phyloP scores from a whole-genome alignment of 2,329 filamentous ascomycete genomes.

The Cucurbitaria berberidis region DNA sequence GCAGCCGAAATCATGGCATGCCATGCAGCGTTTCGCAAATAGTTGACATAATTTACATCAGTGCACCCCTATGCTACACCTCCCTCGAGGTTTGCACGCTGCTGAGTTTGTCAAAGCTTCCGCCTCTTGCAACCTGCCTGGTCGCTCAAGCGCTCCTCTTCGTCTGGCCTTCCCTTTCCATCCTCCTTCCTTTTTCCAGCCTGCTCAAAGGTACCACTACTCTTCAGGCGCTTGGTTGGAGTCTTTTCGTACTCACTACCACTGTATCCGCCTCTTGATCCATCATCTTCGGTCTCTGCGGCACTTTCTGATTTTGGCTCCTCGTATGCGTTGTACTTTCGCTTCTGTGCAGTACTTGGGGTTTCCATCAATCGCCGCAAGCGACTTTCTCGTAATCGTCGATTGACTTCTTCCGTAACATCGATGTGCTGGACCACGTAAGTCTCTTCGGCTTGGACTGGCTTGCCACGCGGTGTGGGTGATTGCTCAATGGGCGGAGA shows the following conservation, averaged over 20 bases:
- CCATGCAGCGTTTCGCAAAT: neutral
- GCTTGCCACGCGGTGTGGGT: constrained; percentile 19
- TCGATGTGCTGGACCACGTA: constrained; percentile 39
- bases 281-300: constrained; percentile 21
- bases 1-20: neutral
- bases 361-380: constrained; percentile 41
- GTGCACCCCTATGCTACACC: neutral
- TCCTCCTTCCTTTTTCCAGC: constrained; percentile 28
- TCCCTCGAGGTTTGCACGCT: neutral
- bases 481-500: constrained; percentile 25
- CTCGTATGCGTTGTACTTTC: constrained; percentile 38
- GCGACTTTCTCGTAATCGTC: constrained; percentile 36
- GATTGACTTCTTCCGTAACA: constrained; percentile 43
- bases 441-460: constrained; percentile 12
- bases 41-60: neutral
- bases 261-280: constrained; percentile 10
- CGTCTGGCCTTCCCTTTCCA: neutral
- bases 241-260: constrained; percentile 22
- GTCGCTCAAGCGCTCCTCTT: constrained; percentile 12
- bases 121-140: constrained; percentile 25
- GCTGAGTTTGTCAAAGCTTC: constrained; percentile 5
- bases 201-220: constrained; percentile 33
- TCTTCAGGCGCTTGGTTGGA: constrained; percentile 35
- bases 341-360: constrained; percentile 43
- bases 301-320: constrained; percentile 24